Evolutionary conservation across 495 filamentous ascomycete genomes (phyloP).

Genomic region (Xylaria grammica): DNA sequence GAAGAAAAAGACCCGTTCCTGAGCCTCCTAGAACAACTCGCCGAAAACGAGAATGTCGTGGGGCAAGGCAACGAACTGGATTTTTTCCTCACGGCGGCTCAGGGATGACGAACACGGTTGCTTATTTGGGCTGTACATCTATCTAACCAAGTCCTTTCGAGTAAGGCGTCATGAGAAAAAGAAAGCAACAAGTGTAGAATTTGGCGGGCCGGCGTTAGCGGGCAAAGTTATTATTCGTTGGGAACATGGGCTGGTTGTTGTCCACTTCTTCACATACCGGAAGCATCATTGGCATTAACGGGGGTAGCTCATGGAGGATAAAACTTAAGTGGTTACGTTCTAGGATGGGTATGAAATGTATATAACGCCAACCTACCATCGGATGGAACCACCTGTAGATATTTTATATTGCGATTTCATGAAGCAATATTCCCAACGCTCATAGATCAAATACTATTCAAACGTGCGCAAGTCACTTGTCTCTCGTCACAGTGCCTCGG

Average conservation of each 20-base stretch:
- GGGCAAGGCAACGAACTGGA: conserved; percentile 69
- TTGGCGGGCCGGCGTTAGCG: conserved; percentile 16
- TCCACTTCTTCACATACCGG: not conserved
- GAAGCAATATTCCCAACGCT: not conserved
- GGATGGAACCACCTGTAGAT: not conserved
- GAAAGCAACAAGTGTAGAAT: conserved; percentile 7
- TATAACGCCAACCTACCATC: not conserved
- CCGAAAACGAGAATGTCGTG: conserved; percentile 69
- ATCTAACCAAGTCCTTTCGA: not conserved
- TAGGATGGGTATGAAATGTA: not conserved
- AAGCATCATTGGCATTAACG: conserved; percentile 9
- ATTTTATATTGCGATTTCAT: not conserved
- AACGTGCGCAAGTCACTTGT: not conserved
- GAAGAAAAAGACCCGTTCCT: conserved; percentile 81
- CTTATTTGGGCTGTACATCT: not conserved
- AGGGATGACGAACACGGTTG: conserved; percentile 21
- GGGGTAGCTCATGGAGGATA: not conserved
- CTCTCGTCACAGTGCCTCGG: not conserved
- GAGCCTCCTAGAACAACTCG: conserved; percentile 77
- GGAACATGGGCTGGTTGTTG: conserved; percentile 3
- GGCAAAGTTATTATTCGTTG: conserved; percentile 8
- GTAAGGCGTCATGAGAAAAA: not conserved
- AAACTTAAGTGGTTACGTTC: not conserved
- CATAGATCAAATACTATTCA: not conserved
- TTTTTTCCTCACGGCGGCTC: conserved; percentile 65